A percentile compares a stretch with the other conserved stretches of the same genome.
Conservation (phyloP, 2,329 filamentous ascomycete species). For the Colletotrichum higginsianum region DNA sequence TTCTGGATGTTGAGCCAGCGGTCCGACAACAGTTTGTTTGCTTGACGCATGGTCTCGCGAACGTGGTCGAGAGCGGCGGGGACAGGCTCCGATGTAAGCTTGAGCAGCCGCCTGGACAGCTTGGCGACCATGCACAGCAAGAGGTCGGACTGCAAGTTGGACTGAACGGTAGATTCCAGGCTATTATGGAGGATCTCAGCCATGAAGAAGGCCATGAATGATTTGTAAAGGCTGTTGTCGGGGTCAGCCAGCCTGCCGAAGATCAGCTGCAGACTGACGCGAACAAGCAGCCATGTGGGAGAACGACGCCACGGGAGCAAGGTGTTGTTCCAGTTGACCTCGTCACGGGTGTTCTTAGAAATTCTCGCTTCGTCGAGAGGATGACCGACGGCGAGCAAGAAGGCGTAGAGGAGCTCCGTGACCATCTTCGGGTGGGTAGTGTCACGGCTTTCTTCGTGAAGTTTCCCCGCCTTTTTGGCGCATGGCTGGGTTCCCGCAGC, state of each 20-base stretch:
- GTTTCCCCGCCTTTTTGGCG: slow-evolving; percentile 55
- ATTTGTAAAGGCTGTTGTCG: slow-evolving; percentile 59
- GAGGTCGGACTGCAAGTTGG: slow-evolving; percentile 46
- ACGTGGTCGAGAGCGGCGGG: background rate
- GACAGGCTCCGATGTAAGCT: slow-evolving; percentile 50
- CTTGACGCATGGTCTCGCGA: background rate
- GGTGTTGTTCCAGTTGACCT: slow-evolving; percentile 60
- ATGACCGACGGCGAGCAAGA: slow-evolving; percentile 58
- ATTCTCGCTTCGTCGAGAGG: slow-evolving; percentile 50
- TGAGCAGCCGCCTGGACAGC: slow-evolving; percentile 57
- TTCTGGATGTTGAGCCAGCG: background rate
- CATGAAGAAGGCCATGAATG: slow-evolving; percentile 65
- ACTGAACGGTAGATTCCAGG: background rate
- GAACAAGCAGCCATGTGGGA: slow-evolving; percentile 68
- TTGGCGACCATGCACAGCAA: slow-evolving; percentile 61
- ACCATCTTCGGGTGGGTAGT: slow-evolving; percentile 65
- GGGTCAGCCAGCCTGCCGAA: slow-evolving; percentile 30
- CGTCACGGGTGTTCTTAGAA: slow-evolving; percentile 69
- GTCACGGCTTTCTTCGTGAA: slow-evolving; percentile 61
- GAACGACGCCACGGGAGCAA: slow-evolving; percentile 65
- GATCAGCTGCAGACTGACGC: slow-evolving; percentile 63
- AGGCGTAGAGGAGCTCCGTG: slow-evolving; percentile 61
- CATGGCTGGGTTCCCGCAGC: slow-evolving; percentile 41
- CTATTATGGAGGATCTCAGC: slow-evolving; percentile 51
- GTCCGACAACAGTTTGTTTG: background rate